Evolutionary conservation across 805 yeast genomes (phyloP).

Genomic region (Lipomyces kockii): DNA sequence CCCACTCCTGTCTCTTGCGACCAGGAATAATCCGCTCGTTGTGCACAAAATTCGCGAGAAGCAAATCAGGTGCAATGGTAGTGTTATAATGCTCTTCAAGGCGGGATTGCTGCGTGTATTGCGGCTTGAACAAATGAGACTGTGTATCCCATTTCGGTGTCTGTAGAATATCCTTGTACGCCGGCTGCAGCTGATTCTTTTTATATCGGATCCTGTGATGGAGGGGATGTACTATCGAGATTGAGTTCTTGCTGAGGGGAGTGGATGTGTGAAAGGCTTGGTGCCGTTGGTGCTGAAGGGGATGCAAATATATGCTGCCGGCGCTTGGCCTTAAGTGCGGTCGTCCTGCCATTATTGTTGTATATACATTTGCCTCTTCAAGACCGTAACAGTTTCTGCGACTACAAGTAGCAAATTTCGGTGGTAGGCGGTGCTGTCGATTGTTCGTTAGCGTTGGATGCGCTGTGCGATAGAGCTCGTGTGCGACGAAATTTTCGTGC

Average conservation of each 20-base stretch:
- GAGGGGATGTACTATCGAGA: conserved; percentile 83
- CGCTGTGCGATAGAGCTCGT: no score
- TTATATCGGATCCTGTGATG: conserved; percentile 83
- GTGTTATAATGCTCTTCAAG: conserved; percentile 74
- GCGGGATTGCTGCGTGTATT: conserved; percentile 76
- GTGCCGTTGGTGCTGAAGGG: not conserved
- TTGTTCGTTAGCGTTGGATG: no score
- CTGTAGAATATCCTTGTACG: conserved; percentile 67
- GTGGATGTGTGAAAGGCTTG: conserved; percentile 18
- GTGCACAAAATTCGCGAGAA: conserved; percentile 78
- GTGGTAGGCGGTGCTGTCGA: not conserved
- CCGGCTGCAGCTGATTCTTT: conserved; percentile 75
- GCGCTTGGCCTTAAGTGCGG: not conserved
- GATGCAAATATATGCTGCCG: not conserved
- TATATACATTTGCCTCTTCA: not conserved
- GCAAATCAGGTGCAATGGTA: conserved; percentile 74
- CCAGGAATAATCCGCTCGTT: conserved; percentile 51
- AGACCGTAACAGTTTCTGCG: not conserved
- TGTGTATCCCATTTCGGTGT: conserved; percentile 73
- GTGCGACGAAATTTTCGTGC: no score
- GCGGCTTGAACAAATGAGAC: conserved; percentile 78
- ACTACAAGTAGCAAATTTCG: not conserved
- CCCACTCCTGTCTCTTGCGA: conserved; percentile 80
- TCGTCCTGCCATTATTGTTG: not conserved
- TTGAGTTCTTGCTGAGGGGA: conserved; percentile 52